Evolutionary conservation across 1,139 yeast genomes (phyloP).

Genomic region (Nadsonia commutata): DNA sequence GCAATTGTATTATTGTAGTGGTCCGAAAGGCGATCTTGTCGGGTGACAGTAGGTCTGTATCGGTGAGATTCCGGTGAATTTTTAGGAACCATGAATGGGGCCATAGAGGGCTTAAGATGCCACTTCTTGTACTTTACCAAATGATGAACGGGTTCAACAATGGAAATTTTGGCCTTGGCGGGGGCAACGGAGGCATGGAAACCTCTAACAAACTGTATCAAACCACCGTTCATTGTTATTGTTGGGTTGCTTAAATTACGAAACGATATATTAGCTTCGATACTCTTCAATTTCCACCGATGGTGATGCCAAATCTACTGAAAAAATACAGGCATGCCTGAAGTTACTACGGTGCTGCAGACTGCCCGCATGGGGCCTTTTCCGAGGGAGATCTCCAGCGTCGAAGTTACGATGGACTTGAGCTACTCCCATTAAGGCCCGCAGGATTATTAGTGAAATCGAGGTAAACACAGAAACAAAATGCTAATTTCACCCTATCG

Average conservation of each 20-base stretch:
- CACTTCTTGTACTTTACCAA: constrained; percentile 60
- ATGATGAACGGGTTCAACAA: constrained; percentile 87
- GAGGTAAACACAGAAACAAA: background rate
- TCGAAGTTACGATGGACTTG: no score
- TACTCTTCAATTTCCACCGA: no score
- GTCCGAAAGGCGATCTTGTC: constrained; percentile 68
- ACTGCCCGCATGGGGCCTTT: background rate
- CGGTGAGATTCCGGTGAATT: constrained; percentile 40
- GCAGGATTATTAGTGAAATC: background rate
- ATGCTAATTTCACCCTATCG: background rate
- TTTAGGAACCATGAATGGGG: constrained; percentile 49
- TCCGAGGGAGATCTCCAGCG: no score
- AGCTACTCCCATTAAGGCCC: no score
- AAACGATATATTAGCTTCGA: no score
- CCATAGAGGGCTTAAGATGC: constrained; percentile 41
- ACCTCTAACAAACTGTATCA: constrained; percentile 11
- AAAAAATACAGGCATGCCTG: background rate
- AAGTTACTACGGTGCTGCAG: background rate
- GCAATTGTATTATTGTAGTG: constrained; percentile 61
- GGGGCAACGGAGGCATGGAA: constrained; percentile 15
- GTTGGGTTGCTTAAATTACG: no score
- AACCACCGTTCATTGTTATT: background rate
- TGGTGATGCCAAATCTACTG: background rate
- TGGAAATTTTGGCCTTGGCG: constrained; percentile 40
- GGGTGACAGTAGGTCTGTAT: constrained; percentile 54